These are phyloP conservation scores for Fusarium fujikuroi DNA, from an alignment of 2,329 filamentous ascomycete species.

Conservation along the genomic window DNA sequence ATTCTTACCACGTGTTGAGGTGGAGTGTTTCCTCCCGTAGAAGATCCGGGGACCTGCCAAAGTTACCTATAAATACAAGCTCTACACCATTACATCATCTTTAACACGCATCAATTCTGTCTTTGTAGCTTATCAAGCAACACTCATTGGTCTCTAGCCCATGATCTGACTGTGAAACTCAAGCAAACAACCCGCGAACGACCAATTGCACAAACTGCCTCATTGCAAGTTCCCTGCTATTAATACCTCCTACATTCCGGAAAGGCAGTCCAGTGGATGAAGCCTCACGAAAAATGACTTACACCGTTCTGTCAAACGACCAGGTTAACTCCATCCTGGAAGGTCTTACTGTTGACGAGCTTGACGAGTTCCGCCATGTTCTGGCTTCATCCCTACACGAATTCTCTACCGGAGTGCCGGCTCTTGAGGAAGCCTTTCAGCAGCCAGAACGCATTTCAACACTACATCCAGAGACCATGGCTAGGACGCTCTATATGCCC, in stretches of 20 bases:
- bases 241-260: background rate
- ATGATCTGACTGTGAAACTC: background rate
- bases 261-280: background rate
- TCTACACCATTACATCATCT: constrained; percentile 38
- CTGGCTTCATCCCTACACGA: constrained; percentile 67
- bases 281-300: constrained; percentile 57
- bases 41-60: constrained; percentile 4
- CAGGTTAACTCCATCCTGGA: constrained; percentile 67
- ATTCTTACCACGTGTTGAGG: constrained; percentile 26
- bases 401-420: constrained; percentile 67
- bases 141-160: background rate
- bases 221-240: background rate
- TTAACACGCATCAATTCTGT: constrained; percentile 16
- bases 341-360: constrained; percentile 62
- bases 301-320: constrained; percentile 68
- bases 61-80: background rate
- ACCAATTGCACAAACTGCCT: background rate
- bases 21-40: constrained; percentile 36
- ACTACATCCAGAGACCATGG: constrained; percentile 58
- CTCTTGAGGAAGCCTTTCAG: constrained; percentile 58
- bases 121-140: constrained; percentile 29
- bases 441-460: constrained; percentile 66
- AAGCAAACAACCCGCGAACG: background rate
- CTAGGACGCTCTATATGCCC: constrained; percentile 79
- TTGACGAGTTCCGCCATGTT: constrained; percentile 61